Percentiles rank a stretch among this genome's conserved stretches.
Conservation (phyloP, 1,139 yeast species). For the Blastobotrys raffinosifermentans region DNA sequence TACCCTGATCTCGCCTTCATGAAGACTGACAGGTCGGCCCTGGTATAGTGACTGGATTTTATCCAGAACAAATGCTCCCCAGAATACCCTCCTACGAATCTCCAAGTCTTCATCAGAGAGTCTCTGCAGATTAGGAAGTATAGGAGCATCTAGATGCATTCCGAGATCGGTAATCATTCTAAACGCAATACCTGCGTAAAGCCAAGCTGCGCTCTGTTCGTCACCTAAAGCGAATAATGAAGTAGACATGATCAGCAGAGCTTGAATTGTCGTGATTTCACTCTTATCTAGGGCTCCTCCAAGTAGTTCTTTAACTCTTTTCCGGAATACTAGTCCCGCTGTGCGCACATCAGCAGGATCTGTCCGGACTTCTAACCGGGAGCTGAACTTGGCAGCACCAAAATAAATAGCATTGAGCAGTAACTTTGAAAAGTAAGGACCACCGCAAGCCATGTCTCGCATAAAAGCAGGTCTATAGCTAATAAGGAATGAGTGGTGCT, state of each 20-base stretch:
- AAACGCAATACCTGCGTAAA: constrained; percentile 9
- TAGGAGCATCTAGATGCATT: constrained; percentile 10
- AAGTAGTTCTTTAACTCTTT: constrained; percentile 7
- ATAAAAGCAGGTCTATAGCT: constrained; percentile 9
- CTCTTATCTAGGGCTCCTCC: constrained; percentile 6
- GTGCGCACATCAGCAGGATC: too few relatives aligned
- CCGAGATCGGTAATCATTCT: constrained; percentile 7
- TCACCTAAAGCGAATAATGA: constrained; percentile 8
- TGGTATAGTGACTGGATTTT: constrained; percentile 6
- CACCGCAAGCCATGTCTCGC: constrained; percentile 10
- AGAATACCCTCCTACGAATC: constrained; percentile 9
- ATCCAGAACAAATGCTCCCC: constrained; percentile 10
- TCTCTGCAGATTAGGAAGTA: constrained; percentile 3
- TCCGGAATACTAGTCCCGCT: too few relatives aligned
- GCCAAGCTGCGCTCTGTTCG: constrained; percentile 9
- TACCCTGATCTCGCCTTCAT: constrained; percentile 8
- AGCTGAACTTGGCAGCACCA: constrained; percentile 7
- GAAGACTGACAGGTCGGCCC: constrained; percentile 9
- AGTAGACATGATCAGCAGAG: constrained; percentile 8
- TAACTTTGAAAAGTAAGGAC: constrained; percentile 9
- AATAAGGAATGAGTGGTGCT: constrained; percentile 10
- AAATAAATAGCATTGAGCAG: constrained; percentile 10
- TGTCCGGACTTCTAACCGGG: constrained; percentile 8
- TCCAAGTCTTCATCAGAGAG: constrained; percentile 10
- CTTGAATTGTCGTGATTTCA: constrained; percentile 11